phyloP scores from a whole-genome alignment of 2,329 filamentous ascomycete genomes.

The Hypoxylon sp. region DNA sequence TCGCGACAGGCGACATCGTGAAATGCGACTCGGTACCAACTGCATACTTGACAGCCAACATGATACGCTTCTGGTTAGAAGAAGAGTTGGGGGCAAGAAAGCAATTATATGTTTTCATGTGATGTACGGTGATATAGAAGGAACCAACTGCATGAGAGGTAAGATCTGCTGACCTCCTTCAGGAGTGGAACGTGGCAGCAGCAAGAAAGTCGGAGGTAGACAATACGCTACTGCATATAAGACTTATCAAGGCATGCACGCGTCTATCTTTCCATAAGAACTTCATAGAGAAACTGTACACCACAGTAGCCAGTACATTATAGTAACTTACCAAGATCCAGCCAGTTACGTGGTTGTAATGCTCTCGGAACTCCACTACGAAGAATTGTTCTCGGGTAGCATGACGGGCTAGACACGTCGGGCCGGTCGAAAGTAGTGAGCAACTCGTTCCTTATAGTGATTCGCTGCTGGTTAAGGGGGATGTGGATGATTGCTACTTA shows the following conservation, averaged over 20 bases:
- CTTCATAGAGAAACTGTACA: conserved; percentile 13
- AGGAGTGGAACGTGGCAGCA: conserved; percentile 28
- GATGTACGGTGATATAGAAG: conserved; percentile 34
- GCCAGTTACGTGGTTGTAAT: conserved; percentile 16
- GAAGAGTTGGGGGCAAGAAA: conserved; percentile 26
- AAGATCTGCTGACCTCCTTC: conserved; percentile 33
- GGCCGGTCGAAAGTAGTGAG: conserved; percentile 20
- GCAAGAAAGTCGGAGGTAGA: conserved; percentile 4
- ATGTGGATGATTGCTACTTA: conserved; percentile 15
- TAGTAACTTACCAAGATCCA: conserved; percentile 3
- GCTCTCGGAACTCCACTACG: conserved; percentile 23
- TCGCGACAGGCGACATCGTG: conserved; percentile 24
- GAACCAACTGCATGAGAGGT: conserved; percentile 38
- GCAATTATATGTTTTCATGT: conserved; percentile 33
- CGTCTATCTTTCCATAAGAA: conserved; percentile 14
- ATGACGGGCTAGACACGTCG: conserved; percentile 21
- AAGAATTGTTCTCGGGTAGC: conserved; percentile 26
- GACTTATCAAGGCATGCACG: conserved; percentile 26
- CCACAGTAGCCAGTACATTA: neutral
- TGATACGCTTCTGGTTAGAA: conserved; percentile 24
- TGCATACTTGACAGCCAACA: conserved; percentile 29
- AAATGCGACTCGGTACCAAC: conserved; percentile 37
- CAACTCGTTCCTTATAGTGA: conserved; percentile 11
- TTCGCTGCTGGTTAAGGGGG: conserved; percentile 19
- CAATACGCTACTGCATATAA: conserved; percentile 30